phyloP scores from a whole-genome alignment of 305 asterid genomes.

The Caryopteris hybrid region DNA sequence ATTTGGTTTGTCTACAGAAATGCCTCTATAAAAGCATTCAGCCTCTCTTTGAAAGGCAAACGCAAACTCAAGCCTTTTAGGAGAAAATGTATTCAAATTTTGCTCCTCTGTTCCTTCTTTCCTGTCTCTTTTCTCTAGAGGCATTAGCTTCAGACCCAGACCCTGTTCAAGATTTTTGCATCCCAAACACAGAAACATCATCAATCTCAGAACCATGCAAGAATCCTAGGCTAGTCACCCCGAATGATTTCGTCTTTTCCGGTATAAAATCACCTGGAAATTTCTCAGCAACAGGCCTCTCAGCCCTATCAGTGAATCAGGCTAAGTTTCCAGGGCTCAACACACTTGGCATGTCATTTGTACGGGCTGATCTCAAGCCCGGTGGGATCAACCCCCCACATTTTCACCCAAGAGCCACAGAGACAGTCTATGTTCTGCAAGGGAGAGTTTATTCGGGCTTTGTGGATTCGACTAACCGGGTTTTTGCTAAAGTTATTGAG shows the following conservation, averaged over 20 bases:
- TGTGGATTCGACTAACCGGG: slow-evolving; percentile 43
- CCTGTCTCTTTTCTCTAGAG: slow-evolving; percentile 1
- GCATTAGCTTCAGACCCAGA: slow-evolving; percentile 42
- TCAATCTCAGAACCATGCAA: slow-evolving; percentile 30
- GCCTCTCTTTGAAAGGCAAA: not conserved
- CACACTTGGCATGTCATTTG: slow-evolving; percentile 52
- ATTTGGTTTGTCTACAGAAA: not conserved
- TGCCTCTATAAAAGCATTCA: slow-evolving; percentile 11
- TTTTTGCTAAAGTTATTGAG: slow-evolving; percentile 45
- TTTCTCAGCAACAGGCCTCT: slow-evolving; percentile 36
- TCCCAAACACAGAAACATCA: slow-evolving; percentile 25
- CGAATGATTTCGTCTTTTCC: slow-evolving; percentile 41
- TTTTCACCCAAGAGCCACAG: slow-evolving; percentile 54
- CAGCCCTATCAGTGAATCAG: slow-evolving; percentile 30
- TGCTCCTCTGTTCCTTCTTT: slow-evolving; percentile 5
- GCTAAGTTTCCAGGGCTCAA: slow-evolving; percentile 44
- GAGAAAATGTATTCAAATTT: slow-evolving; percentile 21
- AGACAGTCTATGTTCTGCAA: slow-evolving; percentile 35
- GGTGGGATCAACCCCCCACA: slow-evolving; percentile 60
- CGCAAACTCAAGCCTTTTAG: not conserved
- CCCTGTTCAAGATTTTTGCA: slow-evolving; percentile 49
- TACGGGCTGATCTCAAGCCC: slow-evolving; percentile 40
- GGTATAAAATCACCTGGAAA: slow-evolving; percentile 43
- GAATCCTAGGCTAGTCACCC: slow-evolving; percentile 26
- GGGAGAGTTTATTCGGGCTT: slow-evolving; percentile 51